Base-by-base conservation (phyloP, 2,329 filamentous ascomycete species). In the Xylaria arbuscula region DNA sequence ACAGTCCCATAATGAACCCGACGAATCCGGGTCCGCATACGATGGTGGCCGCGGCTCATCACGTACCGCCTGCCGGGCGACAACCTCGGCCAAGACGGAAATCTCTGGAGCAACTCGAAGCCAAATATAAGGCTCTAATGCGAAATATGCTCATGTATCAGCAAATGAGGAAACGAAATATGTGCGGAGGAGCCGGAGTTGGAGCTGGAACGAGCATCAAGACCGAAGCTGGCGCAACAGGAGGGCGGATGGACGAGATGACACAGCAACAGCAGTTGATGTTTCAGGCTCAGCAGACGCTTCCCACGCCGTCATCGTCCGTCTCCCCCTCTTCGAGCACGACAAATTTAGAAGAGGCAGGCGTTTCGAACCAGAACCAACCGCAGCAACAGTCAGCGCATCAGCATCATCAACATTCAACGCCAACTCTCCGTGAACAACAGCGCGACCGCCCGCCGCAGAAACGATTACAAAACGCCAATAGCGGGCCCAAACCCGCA, bases 121-220 rank as follows among this genome's bases (percentile, higher is more conserved):
- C 73, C 9, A 73, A 71, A 64, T 74, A 74, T 60, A 73, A 70
- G 61, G 70, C 73, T n/a, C 60, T 74, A n/a, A 74, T 74, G 73
- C 64, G 67, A 28, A 72, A 70, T 50, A 72, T 74, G 72, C 62
- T 72, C 59, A 67, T 70, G 57, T 72, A 69, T 64, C 69, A 74
- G 60, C 71, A 72, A 45, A 58, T 68, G 66, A 61, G 70, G 50
- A 64, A 66, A 36, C 62, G 66, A 19, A 64, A 58, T 53, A 58
- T 64, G 32, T 34, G 40, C 32, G 54, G 40, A 45, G 67, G 56
- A 54, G 51, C 51, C 3, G 61, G 51, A 32, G 47, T 54, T 5
- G 61, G 51, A 38, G 40, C 57, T 10, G 66, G 50, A 38, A 53
- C 66, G 38, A 42, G 19, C 28, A 50, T 61, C n/a, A 64, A 66